Evolutionary conservation across 352 stramenopile genomes (phyloP).

Genomic region (Phytopythium vexans): DNA sequence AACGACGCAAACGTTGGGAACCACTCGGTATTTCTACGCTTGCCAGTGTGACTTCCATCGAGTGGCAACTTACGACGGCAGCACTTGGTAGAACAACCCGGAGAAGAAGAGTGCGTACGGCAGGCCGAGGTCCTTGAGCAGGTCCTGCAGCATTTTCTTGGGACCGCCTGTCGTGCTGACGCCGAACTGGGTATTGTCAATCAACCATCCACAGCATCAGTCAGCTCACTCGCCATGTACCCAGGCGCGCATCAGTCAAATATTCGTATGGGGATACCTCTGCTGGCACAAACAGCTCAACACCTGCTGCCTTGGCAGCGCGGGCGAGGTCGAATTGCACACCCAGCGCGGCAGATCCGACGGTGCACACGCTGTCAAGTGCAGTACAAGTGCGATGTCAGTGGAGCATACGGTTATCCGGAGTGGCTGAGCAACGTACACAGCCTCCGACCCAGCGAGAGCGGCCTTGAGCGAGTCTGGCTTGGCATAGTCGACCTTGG

Average conservation of each 20-base stretch:
- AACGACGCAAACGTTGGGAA: too few species aligned
- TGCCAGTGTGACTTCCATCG: too few species aligned
- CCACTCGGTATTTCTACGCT: too few species aligned
- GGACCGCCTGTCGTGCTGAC: slow-evolving; percentile 9
- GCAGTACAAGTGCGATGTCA: background rate
- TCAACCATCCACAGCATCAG: too few species aligned
- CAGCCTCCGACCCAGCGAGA: slow-evolving; percentile 12
- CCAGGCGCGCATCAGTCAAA: background rate
- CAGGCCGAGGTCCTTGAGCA: slow-evolving; percentile 18
- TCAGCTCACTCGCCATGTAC: background rate
- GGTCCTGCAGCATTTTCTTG: slow-evolving; percentile 19
- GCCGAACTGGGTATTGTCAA: too few species aligned
- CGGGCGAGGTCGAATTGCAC: slow-evolving; percentile 11
- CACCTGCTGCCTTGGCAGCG: slow-evolving; percentile 14
- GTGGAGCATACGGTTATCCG: background rate
- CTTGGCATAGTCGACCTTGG: slow-evolving; percentile 18
- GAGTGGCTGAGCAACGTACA: slow-evolving; percentile 3
- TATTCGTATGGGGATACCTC: too few species aligned
- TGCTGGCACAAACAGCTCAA: slow-evolving; percentile 17
- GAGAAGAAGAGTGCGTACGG: slow-evolving; percentile 20
- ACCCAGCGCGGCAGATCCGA: slow-evolving; percentile 4
- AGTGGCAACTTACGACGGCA: slow-evolving; percentile 7
- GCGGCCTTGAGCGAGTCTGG: slow-evolving; percentile 14
- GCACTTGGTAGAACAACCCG: slow-evolving; percentile 18
- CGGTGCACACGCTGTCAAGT: slow-evolving; percentile 12